A percentile compares a stretch with the other conserved stretches of the same genome.
Conservation (phyloP, 192 early-diverging fungal species). For the Backusella tuberculispora region DNA sequence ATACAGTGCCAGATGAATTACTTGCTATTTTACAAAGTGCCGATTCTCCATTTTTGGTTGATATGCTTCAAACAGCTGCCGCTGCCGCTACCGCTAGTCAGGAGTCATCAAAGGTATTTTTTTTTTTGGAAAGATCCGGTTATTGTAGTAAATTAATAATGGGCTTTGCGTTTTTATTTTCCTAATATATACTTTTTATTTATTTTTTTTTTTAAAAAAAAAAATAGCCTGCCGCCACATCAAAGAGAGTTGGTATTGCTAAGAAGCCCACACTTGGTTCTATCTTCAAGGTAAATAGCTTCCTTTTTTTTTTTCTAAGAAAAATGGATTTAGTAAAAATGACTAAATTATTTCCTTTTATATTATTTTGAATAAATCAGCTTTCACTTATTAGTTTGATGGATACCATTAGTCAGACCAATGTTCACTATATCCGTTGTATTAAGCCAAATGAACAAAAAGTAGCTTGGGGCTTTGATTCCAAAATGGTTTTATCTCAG, state of each 20-base stretch:
- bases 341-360: no score
- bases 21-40: constrained; percentile 75
- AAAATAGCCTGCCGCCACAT: neutral
- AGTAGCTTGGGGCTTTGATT: constrained; percentile 89
- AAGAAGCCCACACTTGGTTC: constrained; percentile 92
- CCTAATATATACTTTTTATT: neutral
- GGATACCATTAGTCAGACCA: constrained; percentile 92
- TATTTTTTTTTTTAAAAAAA: neutral
- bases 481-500: constrained; percentile 91
- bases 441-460: constrained; percentile 99
- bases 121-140: neutral
- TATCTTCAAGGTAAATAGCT: constrained; percentile 81
- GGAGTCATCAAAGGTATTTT: constrained; percentile 37
- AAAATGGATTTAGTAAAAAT: neutral
- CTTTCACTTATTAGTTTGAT: constrained; percentile 89
- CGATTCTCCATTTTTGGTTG: constrained; percentile 79
- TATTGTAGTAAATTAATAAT: neutral
- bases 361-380: constrained; percentile 19
- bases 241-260: constrained; percentile 26
- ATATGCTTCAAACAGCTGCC: constrained; percentile 69
- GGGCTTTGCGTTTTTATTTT: neutral
- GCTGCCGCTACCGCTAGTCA: constrained; percentile 44
- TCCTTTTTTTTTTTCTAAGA: neutral
- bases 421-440: constrained; percentile 97
- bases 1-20: constrained; percentile 94